Evolutionary conservation across 495 filamentous ascomycete species (phyloP), one percentile per base, ranked within the genome.

Genomic region (Penicillium maclennaniae): DNA sequence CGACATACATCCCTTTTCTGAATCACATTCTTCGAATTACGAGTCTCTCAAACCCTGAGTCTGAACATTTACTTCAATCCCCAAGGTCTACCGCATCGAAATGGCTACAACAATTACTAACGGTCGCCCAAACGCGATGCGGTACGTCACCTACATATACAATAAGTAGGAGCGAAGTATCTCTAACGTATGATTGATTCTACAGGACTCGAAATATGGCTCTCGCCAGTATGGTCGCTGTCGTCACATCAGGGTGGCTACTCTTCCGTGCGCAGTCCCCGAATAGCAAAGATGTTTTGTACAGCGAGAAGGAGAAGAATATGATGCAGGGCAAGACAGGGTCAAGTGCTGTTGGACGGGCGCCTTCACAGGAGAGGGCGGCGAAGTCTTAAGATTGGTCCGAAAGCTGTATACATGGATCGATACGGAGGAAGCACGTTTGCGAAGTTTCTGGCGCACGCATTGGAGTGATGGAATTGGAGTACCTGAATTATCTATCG

Each of bases 191-290:
- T 14, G 0, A 9, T n/a, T 7, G 4, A 2, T 40, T 9, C 5
- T 19, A 16, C 20, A 46, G 44, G 7, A 8, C 10, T 28, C 23
- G 44, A 9, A 46, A 46, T 12, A 10, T 15, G n/a, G 44, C 26
- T 1, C 3, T 46, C 15, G 10, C n/a, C 10, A 46, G 44, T 26
- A 34, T 46, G 44, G 8, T 25, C 10, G 44, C 27, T 8, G 19
- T 46, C 25, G 27, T 46, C 4, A 34, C 26, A 26, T 10, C 12
- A 31, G 26, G 26, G 26, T 46, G 44, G 44, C 44, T 46, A 19
- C 23, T 34, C 15, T 46, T 46, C 44, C 44, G 44, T 26, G 44
- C 44, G 10, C 44, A 46, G 44, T 46, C 44, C 26, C 23, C 44
- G 17, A 46, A 26, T 25, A 19, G 23, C 19, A 34, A 46, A 7